phyloP scores from a whole-genome alignment of 768 basidiomycete genomes.

The Lentinula detonsa region DNA sequence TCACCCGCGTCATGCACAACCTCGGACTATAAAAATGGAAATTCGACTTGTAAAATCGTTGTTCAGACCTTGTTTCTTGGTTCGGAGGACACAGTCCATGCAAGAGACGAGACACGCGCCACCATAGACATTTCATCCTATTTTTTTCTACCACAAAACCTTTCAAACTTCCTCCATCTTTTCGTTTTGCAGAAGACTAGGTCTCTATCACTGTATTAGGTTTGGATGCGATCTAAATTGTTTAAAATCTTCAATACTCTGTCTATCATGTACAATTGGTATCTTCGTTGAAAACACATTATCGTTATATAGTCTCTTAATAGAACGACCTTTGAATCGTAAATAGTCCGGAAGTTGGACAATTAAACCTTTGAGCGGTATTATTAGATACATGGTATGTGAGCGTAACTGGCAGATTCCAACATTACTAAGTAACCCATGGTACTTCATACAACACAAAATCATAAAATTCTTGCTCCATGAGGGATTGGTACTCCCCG shows the following conservation, averaged over 20 bases:
- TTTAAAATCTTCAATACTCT: background rate
- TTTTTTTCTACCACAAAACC: background rate
- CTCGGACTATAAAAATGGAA: constrained; percentile 46
- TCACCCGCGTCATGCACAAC: constrained; percentile 74
- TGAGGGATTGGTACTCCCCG: constrained; percentile 87
- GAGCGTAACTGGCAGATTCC: background rate
- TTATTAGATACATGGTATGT: too few relatives aligned
- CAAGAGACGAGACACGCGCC: background rate
- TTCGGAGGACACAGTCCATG: background rate
- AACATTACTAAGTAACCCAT: constrained; percentile 63
- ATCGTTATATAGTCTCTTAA: constrained; percentile 4
- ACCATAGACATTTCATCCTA: background rate
- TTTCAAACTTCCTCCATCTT: too few relatives aligned
- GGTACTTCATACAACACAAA: constrained; percentile 94
- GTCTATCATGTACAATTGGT: constrained; percentile 6
- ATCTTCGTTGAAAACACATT: background rate
- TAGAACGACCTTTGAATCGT: background rate
- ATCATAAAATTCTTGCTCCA: constrained; percentile 96
- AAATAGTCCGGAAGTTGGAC: background rate
- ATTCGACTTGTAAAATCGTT: background rate
- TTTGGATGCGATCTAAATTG: constrained; percentile 4
- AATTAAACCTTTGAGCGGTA: too few relatives aligned
- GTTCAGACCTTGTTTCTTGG: background rate
- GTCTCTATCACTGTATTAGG: background rate
- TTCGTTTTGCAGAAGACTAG: background rate